Base-by-base conservation (phyloP, 345 rosid genomes). In the Pugionium cornutum region DNA sequence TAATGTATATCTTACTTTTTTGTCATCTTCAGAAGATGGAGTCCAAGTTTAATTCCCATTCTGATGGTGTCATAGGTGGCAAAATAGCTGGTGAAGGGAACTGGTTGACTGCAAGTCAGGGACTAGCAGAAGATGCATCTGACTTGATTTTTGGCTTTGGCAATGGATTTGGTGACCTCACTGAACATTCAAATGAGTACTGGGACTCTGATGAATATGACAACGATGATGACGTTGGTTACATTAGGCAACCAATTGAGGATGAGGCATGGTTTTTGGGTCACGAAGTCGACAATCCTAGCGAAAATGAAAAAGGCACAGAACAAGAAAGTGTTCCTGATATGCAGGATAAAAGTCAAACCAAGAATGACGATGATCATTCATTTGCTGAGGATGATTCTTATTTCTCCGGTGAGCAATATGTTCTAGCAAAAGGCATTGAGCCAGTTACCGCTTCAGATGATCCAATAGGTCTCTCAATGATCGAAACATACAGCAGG, bases 141-240 rank as follows among this genome's bases (percentile, higher is more conserved):
- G 98, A 87, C 84, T 68, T 92, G 64, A 86, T 89, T 74, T 89
- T 90, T 55, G 96, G 98, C 70, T 87, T 92, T 83, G 96, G 94
- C 62, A 87, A 92, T 81, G 98, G 91, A 69, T 73, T 86, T 58
- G 85, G 87, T 77, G 97, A 86, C 77, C 82, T 90, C 50, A 60
- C 82, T 64, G 97, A 87, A 72, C 88, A 87, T 63, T 82, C 88
- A 33, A 85, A 92, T 53, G 97, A 89, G 50, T 92, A 83, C 72
- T 92, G 98, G 98, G 98, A 92, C 75, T 92, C 98, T 44, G 98
- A 92, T 73, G 96, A 92, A 64, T 92, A 92, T 60, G 98, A 92
- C 1, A 91, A 92, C 1, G 91, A 92, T 32, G 96, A 89, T 39
- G 98, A 92, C 67, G 94, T 83, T 80, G 98, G 98, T 25, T 92